Evolutionary conservation across 2,329 filamentous ascomycete species (phyloP), one percentile per base, ranked within the genome.

Genomic region (Botryosphaeria dothidea): DNA sequence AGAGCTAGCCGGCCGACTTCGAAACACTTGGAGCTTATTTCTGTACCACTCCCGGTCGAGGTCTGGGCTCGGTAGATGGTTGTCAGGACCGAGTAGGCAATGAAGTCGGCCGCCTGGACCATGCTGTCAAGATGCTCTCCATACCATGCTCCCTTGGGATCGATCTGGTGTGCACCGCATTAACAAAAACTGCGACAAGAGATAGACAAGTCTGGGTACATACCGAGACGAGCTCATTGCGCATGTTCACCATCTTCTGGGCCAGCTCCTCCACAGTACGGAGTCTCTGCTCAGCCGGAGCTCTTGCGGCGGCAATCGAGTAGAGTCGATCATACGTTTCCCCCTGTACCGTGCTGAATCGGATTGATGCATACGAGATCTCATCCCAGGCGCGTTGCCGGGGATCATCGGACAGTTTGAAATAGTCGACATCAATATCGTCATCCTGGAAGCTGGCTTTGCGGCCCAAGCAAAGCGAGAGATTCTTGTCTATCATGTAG

Each of bases 381-480:
- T 31, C 21, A n/a, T 29, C 61, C 45, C 45, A 57, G 36, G 45
- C 19, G 1, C 15, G 29, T 11, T 27, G 25, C 8, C 23, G 43
- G 38, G 41, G 41, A 64, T 68, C 19, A 66, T 74, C 15, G 75
- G 61, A 8, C 70, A 74, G 5, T 8, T 46, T 29, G 25, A 51
- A 51, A 13, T 27, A 51, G 23, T 49, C 45, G 15, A 66, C 36
- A 43, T 66, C 64, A 54, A 79, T 76, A 38, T 79, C 77, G 70
- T 75, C 78, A 51, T 79, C 77, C 61, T 78, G 77, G 27, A 78
- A 73, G 9, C 71, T 66, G 17, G 75, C 72, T 7, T 77, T 75
- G 6, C 76, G 73, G 15, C 77, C 77, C 9, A 78, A 64, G 11
- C 75, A 71, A 7, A 79, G 69, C 1, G 77, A 78, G 8, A 79